phyloP scores from a whole-genome alignment of 1,284 basidiomycete species.

The Ustilago sp. region DNA sequence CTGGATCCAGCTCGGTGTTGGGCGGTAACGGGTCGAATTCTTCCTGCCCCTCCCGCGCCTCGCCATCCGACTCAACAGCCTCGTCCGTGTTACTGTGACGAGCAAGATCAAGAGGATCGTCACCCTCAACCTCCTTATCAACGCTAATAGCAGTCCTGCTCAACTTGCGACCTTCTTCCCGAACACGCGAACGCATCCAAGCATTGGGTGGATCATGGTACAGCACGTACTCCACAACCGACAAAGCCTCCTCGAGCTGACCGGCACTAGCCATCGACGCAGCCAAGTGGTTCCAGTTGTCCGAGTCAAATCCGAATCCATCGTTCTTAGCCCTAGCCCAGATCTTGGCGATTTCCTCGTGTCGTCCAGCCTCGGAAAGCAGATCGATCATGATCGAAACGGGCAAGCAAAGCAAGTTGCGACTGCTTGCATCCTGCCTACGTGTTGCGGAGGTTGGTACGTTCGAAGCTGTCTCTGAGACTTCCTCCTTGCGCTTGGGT shows the following conservation, averaged over 20 bases:
- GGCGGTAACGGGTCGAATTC: slow-evolving; percentile 29
- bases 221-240: slow-evolving; percentile 83
- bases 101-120: neutral
- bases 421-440: slow-evolving; percentile 50
- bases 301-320: slow-evolving; percentile 87
- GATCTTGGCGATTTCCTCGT: slow-evolving; percentile 76
- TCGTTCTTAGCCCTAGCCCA: slow-evolving; percentile 78
- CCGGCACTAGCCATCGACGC: slow-evolving; percentile 82
- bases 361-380: slow-evolving; percentile 71
- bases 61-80: neutral
- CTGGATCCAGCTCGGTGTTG: slow-evolving; percentile 15
- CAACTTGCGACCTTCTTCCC: neutral
- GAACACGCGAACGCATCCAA: slow-evolving; percentile 15
- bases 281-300: slow-evolving; percentile 91
- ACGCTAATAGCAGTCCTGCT: neutral
- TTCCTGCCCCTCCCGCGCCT: neutral
- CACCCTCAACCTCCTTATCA: neutral
- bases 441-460: neutral
- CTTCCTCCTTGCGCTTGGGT: slow-evolving; percentile 1
- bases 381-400: slow-evolving; percentile 86
- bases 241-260: slow-evolving; percentile 83
- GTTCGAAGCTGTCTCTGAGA: neutral
- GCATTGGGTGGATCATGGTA: slow-evolving; percentile 33
- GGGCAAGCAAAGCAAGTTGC: slow-evolving; percentile 79
- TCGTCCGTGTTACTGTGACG: neutral